Base-by-base conservation (phyloP, 1,284 basidiomycete species). In the Malassezia equina region DNA sequence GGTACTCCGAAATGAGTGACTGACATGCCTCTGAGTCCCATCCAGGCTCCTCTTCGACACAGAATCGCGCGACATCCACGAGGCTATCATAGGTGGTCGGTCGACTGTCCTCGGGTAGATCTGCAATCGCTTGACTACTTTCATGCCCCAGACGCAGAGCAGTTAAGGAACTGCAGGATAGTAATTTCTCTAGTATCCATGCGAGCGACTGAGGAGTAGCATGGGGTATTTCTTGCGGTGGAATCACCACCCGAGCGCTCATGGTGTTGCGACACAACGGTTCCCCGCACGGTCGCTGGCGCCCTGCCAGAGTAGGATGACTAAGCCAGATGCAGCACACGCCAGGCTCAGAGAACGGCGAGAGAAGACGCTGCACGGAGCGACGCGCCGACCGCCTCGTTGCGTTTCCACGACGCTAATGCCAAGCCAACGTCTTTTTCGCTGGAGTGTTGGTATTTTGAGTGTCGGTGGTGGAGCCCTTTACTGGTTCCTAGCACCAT, bases 1-100 rank as follows among this genome's bases (percentile, higher is more conserved):
- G 52, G n/a, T 40, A 48, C 12, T 40, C 17, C 19, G 39, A 23
- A 7, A 54, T 17, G 8, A 54, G 23, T 7, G 39, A 15, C 23
- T 13, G 23, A 15, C 50, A 23, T 5, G 63, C 58, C 4, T 55
- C 45, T 1, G 40, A 50, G 15, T 49, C 28, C 71, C 71, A 73
- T 11, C 69, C 69, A 24, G 71, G 71, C 23, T 70, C 71, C 21
- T 74, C 71, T 23, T 74, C 71, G 8, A 74, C 61, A 47, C 70
- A 71, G 56, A 65, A 73, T 12, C 71, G 62, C 4, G 70, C 70
- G 1, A 74, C 70, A 49, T 74, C 70, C 27, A 73, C 52, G 13
- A 74, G 52, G 9, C 69, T 69, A 50, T 72, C 71, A 46, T 72
- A 73, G 4, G 70, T 68, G 3, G 50, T 53, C 5, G 71, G 69